Conservation (phyloP, 805 yeast species). For the Saccharomycopsis lassenensis region DNA sequence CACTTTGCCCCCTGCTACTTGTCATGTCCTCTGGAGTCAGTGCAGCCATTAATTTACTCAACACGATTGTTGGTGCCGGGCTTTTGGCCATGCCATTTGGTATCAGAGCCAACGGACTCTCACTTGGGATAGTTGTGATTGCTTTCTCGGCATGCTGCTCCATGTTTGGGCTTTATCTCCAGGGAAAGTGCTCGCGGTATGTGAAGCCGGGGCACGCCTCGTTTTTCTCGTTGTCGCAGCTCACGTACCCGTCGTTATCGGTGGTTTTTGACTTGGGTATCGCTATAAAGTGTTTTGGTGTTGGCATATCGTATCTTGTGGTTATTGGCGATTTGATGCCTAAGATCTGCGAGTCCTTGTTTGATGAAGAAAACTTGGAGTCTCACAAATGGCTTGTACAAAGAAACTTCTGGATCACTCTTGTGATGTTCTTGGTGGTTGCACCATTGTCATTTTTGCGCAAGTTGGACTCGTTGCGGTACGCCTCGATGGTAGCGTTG, state of each 20-base stretch:
- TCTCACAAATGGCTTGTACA: slow-evolving; percentile 23
- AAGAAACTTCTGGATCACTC: slow-evolving; percentile 52
- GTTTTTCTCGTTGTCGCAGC: slow-evolving; percentile 50
- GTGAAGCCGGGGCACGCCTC: slow-evolving; percentile 48
- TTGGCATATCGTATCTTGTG: slow-evolving; percentile 54
- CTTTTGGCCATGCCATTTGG: slow-evolving; percentile 65
- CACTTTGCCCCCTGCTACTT: too few relatives aligned
- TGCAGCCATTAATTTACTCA: slow-evolving; percentile 41
- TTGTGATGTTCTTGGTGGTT: slow-evolving; percentile 37
- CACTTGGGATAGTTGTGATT: slow-evolving; percentile 32
- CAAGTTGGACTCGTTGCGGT: slow-evolving; percentile 70
- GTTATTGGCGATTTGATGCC: slow-evolving; percentile 68
- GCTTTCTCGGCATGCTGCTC: slow-evolving; percentile 36
- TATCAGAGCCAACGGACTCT: slow-evolving; percentile 37
- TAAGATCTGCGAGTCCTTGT: slow-evolving; percentile 33
- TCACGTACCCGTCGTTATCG: slow-evolving; percentile 50
- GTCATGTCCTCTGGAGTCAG: slow-evolving; percentile 30
- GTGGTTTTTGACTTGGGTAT: slow-evolving; percentile 58
- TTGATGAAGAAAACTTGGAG: slow-evolving; percentile 18
- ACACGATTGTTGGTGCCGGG: slow-evolving; percentile 55
- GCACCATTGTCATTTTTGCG: slow-evolving; percentile 56
- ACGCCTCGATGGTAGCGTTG: slow-evolving; percentile 76
- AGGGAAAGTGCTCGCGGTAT: slow-evolving; percentile 45
- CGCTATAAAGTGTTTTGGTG: slow-evolving; percentile 63
- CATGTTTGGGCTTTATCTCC: slow-evolving; percentile 51